Percentiles rank a stretch among this genome's conserved stretches.
phyloP scores from a whole-genome alignment of 176 grass and related monocot genomes.

The Guadua angustifolia region DNA sequence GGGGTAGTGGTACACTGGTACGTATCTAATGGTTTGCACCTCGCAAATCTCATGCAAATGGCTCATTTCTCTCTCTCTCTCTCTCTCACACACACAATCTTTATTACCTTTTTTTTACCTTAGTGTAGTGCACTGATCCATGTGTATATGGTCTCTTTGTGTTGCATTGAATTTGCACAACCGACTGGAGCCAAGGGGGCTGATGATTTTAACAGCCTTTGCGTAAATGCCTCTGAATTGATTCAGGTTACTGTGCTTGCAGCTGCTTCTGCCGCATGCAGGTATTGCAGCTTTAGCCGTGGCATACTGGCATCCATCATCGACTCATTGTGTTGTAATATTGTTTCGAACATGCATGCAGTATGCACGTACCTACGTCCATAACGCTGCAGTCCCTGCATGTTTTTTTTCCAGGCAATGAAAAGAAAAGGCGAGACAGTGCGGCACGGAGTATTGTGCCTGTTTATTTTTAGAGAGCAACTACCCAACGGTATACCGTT shows the following conservation, averaged over 20 bases:
- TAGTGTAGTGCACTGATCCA: too few species aligned
- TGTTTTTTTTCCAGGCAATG: background rate
- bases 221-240: conserved; percentile 40
- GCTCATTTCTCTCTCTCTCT: background rate
- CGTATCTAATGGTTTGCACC: background rate
- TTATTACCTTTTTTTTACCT: too few species aligned
- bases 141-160: background rate
- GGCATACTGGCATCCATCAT: too few species aligned
- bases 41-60: background rate
- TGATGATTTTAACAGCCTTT: conserved; percentile 3
- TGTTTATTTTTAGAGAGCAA: background rate
- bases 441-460: background rate
- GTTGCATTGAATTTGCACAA: conserved; percentile 31
- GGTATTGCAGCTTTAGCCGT: background rate
- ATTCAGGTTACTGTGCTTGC: conserved; percentile 11
- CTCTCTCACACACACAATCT: background rate
- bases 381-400: background rate
- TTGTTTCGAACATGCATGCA: conserved; percentile 8
- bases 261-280: background rate
- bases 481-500: too few species aligned
- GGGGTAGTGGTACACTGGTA: background rate
- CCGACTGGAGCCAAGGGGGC: background rate
- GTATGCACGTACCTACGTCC: background rate
- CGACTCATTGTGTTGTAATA: background rate
- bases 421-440: background rate